Conservation (phyloP, 164 flowering plant species). For the Houttuynia cordata region DNA sequence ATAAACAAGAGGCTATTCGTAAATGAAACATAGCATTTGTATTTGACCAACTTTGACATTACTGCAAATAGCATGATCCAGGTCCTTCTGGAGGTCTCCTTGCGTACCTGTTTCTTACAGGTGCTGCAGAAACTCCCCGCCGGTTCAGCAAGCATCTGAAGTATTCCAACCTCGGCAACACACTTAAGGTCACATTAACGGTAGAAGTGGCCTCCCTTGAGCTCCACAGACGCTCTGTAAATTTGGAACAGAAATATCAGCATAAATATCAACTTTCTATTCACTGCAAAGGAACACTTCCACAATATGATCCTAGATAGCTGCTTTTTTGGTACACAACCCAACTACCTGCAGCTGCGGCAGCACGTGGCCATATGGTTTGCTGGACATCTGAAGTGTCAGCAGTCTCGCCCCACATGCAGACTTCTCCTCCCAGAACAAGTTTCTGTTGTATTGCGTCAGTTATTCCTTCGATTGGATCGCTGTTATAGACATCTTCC, state of each 20-base stretch:
- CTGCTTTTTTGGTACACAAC: neutral
- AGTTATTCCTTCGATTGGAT: slow-evolving; percentile 71
- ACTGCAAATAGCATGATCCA: slow-evolving; percentile 77
- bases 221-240: slow-evolving; percentile 84
- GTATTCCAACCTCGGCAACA: slow-evolving; percentile 57
- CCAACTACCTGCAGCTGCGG: slow-evolving; percentile 86
- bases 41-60: neutral
- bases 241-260: neutral
- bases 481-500: slow-evolving; percentile 57
- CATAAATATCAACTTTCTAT: neutral
- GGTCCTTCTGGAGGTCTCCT: slow-evolving; percentile 57
- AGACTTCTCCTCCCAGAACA: slow-evolving; percentile 92
- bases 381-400: slow-evolving; percentile 79
- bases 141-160: slow-evolving; percentile 77
- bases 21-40: neutral
- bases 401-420: slow-evolving; percentile 97
- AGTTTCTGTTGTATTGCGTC: slow-evolving; percentile 47
- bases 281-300: neutral
- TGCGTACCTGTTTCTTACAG: slow-evolving; percentile 54
- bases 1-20: neutral
- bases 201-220: slow-evolving; percentile 28
- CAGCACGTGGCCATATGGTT: slow-evolving; percentile 99
- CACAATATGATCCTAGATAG: neutral
- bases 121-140: slow-evolving; percentile 85
- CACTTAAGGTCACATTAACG: slow-evolving; percentile 27